These are phyloP conservation scores for Cladosporium sp. DNA, from an alignment of 2,329 filamentous ascomycete species.

Conservation along the genomic window DNA sequence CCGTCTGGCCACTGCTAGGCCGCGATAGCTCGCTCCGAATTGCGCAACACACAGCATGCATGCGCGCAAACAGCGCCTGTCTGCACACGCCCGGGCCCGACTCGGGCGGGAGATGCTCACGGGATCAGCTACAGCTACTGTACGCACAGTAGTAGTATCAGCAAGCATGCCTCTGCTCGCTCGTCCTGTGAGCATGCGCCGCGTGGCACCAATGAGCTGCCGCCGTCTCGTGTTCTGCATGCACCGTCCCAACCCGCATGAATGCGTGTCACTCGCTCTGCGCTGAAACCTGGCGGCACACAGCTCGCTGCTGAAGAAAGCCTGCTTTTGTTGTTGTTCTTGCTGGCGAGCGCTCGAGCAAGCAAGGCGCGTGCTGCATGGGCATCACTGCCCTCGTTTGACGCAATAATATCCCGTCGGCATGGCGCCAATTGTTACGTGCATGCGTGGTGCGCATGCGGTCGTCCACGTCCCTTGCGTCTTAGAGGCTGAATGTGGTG, in stretches of 20 bases:
- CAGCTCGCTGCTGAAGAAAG: slow-evolving; percentile 1
- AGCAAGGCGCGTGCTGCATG: not conserved
- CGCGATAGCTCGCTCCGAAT: not conserved
- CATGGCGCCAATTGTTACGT: not conserved
- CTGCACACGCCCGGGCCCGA: not conserved
- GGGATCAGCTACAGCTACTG: not conserved
- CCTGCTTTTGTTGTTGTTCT: not conserved
- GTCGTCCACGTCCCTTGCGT: slow-evolving; percentile 1
- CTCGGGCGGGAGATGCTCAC: not conserved
- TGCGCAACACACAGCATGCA: not conserved
- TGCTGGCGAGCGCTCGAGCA: not conserved
- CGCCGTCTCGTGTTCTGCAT: not conserved
- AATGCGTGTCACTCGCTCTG: not conserved
- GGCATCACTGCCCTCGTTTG: not conserved
- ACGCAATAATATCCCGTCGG: not conserved
- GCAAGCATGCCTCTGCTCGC: not conserved
- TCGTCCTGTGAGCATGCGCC: not conserved
- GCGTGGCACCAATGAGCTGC: not conserved
- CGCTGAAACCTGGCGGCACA: slow-evolving; percentile 9
- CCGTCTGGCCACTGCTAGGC: not conserved
- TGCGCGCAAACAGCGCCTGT: not conserved
- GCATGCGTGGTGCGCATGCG: not conserved
- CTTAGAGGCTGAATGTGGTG: not conserved
- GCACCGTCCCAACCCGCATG: not conserved
- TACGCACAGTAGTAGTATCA: not conserved